Evolutionary conservation across 768 basidiomycete genomes (phyloP), one percentile per base, ranked within the genome.

Genomic region (Termitomyces bulborhizus): DNA sequence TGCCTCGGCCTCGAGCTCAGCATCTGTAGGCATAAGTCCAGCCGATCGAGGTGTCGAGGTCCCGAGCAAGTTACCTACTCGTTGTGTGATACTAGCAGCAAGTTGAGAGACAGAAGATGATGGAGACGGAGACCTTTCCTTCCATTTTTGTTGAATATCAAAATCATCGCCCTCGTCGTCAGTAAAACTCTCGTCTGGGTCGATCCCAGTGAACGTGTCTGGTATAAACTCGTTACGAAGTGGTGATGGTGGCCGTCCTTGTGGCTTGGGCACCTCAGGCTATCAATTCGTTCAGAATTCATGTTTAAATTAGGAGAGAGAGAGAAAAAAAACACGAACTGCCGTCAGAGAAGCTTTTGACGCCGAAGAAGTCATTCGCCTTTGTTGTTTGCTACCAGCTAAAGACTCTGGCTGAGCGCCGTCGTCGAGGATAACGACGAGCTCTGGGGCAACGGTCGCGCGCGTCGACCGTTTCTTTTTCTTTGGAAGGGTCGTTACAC

Each of bases 1-100:
- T 8, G 88, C 90, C 58, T 91, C 86, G 2, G 87, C 88, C 69
- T 92, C 90, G 8, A 93, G 69, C 65, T 93, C 88, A 0, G 85
- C 88, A 63, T 91, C 88, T 1, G 85, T 81, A 2, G 80, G 87
- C 63, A 78, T 68, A 4, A 60, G 60, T 32, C 63, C 60, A 6
- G 73, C 68, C 6, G 74, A 70, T 42, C 75, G 75, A 15, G 72
- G 71, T 6, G 76, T 69, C 3, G 80, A 77, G 44, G 76, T 77
- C 41, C 75, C 79, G 54, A 91, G 80, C 54, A 90, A 73, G 16
- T 79, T 79, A 41, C 83, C 82, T n/a, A 92, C 82, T 39, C 84
- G 80, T 58, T 89, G 85, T 6, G 87, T 88, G 54, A 92, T 77
- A 68, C 77, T 86, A 15, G 86, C 77, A 41, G 89, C 90, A 56